Conservation (phyloP, 2,329 filamentous ascomycete species). For the Plectosphaerella cucumerina region DNA sequence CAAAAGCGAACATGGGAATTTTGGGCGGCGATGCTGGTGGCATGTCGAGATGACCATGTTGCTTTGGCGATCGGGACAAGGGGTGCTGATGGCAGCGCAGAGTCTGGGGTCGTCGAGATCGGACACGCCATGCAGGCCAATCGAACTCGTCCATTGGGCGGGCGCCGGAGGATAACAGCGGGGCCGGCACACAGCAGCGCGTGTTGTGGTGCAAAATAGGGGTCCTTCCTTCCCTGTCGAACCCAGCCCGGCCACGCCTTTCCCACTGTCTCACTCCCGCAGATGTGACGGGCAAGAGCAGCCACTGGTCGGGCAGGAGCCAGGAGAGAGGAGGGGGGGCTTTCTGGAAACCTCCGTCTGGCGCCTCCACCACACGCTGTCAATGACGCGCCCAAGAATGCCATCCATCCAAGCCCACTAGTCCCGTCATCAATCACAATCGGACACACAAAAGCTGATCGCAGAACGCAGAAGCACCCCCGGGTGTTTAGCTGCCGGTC, state of each 20-base stretch:
- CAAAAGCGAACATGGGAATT: not conserved
- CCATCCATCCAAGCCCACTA: too few relatives aligned
- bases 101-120: conserved; percentile 5
- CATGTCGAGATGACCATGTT: conserved; percentile 2
- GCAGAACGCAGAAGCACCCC: too few relatives aligned
- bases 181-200: not conserved
- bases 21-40: conserved; percentile 1
- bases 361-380: too few relatives aligned
- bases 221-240: not conserved
- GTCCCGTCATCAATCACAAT: too few relatives aligned
- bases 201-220: not conserved
- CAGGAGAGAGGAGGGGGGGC: too few relatives aligned
- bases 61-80: conserved; percentile 1
- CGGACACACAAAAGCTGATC: too few relatives aligned
- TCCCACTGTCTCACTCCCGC: too few relatives aligned
- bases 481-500: too few relatives aligned
- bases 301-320: too few relatives aligned
- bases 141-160: not conserved
- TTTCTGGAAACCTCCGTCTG: too few relatives aligned
- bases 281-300: too few relatives aligned
- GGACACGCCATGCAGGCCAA: not conserved
- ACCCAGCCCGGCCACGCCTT: not conserved
- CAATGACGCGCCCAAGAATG: too few relatives aligned
- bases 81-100: conserved; percentile 1
- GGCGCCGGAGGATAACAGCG: not conserved